Evolutionary conservation across 495 filamentous ascomycete species (phyloP).

Genomic region (Hypoxylon subgilvum): DNA sequence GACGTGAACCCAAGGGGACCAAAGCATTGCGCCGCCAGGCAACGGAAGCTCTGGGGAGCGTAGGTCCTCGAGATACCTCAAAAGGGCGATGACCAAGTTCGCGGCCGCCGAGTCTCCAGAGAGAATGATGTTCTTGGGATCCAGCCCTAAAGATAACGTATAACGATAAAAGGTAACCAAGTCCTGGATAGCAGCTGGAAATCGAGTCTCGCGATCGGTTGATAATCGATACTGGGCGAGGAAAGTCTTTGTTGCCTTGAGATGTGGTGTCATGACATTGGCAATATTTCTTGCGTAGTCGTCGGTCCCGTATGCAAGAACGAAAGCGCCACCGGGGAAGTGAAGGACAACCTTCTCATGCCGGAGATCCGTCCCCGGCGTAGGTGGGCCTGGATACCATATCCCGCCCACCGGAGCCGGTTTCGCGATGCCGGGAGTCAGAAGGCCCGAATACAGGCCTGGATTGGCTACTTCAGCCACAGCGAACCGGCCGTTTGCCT

Average conservation of each 20-base stretch:
- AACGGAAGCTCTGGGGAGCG: constrained; percentile 1
- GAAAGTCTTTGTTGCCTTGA: constrained; percentile 6
- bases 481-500: background rate
- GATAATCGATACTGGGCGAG: constrained; percentile 24
- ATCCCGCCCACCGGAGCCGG: constrained; percentile 6
- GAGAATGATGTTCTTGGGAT: constrained; percentile 20
- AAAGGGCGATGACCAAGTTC: constrained; percentile 19
- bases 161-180: constrained; percentile 24
- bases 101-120: constrained; percentile 26
- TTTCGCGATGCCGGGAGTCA: background rate
- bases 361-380: background rate
- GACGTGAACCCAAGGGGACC: constrained; percentile 34
- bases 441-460: background rate
- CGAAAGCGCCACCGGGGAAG: constrained; percentile 29
- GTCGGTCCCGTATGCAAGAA: constrained; percentile 10
- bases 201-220: constrained; percentile 2
- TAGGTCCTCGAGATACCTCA: constrained; percentile 19
- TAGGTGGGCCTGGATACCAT: constrained; percentile 3
- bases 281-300: background rate
- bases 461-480: background rate
- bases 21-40: constrained; percentile 23
- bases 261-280: background rate
- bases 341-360: constrained; percentile 22
- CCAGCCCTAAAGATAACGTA: constrained; percentile 4
- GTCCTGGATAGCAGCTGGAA: constrained; percentile 30